Evolutionary conservation across 2,329 filamentous ascomycete genomes (phyloP).

Genomic region (Cercospora citrullina): DNA sequence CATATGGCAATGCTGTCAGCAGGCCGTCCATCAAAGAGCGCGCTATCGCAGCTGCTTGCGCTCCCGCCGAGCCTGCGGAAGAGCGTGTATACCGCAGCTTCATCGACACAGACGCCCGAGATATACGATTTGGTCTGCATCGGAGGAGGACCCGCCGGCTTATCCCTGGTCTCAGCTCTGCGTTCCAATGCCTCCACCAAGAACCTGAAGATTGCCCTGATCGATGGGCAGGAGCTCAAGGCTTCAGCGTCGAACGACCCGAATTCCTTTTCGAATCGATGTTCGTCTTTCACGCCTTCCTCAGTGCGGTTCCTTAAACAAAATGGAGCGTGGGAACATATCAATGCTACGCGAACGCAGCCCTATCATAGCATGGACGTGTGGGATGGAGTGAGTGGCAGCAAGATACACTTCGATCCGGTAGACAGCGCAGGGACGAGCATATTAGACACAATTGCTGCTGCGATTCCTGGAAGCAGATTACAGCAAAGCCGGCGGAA

Average conservation of each 20-base stretch:
- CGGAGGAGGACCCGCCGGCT: slow-evolving; percentile 30
- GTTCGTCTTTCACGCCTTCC: slow-evolving; percentile 87
- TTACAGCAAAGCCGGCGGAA: slow-evolving; percentile 28
- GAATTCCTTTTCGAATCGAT: slow-evolving; percentile 83
- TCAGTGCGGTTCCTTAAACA: slow-evolving; percentile 76
- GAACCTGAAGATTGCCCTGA: slow-evolving; percentile 77
- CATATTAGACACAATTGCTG: slow-evolving; percentile 33
- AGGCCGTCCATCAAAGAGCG: slow-evolving; percentile 8
- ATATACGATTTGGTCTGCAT: slow-evolving; percentile 58
- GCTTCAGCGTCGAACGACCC: slow-evolving; percentile 67
- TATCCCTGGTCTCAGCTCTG: slow-evolving; percentile 38
- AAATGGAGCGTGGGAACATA: slow-evolving; percentile 82
- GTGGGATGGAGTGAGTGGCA: slow-evolving; percentile 90
- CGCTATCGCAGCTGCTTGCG: slow-evolving; percentile 27
- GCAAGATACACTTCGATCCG: slow-evolving; percentile 74
- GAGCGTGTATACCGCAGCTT: slow-evolving; percentile 29
- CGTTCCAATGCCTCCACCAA: slow-evolving; percentile 52
- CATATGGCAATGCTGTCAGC: slow-evolving; percentile 14
- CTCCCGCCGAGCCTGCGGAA: slow-evolving; percentile 34
- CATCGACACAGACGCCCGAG: slow-evolving; percentile 52
- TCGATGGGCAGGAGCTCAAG: slow-evolving; percentile 83
- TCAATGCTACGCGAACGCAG: slow-evolving; percentile 73
- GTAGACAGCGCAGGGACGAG: slow-evolving; percentile 26
- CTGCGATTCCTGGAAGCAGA: slow-evolving; percentile 34
- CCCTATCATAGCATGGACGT: slow-evolving; percentile 96